Percentiles rank a stretch among this genome's conserved stretches.
Conservation (phyloP, 140 eudicot genomes). For the Erigeron philadelphicus region DNA sequence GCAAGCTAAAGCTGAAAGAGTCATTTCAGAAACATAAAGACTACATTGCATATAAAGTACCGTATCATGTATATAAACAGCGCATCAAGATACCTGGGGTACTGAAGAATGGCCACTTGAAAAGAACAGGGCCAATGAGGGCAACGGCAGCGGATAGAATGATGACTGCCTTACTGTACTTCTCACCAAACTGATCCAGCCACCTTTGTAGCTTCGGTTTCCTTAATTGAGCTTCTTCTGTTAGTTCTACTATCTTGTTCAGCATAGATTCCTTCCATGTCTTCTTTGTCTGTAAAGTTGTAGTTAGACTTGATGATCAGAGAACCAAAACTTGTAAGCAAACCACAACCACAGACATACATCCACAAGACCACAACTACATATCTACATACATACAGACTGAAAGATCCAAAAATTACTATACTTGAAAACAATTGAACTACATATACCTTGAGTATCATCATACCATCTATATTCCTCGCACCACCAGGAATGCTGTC, state of each 20-base stretch:
- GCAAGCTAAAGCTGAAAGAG: neutral
- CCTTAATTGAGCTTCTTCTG: constrained; percentile 89
- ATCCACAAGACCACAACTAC: neutral
- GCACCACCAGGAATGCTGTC: constrained; percentile 97
- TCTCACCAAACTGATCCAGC: constrained; percentile 96
- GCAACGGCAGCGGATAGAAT: constrained; percentile 71
- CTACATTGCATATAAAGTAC: neutral
- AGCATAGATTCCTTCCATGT: constrained; percentile 95
- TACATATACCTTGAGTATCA: constrained; percentile 69
- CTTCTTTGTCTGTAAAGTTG: constrained; percentile 64
- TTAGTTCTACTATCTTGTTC: constrained; percentile 77
- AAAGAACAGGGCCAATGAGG: constrained; percentile 70
- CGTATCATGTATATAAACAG: neutral
- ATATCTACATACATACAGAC: constrained; percentile 1
- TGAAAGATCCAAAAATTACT: neutral
- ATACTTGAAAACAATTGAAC: constrained; percentile 7
- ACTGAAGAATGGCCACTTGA: constrained; percentile 84
- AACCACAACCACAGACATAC: neutral
- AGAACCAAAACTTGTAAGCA: neutral
- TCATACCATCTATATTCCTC: constrained; percentile 92
- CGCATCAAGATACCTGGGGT: constrained; percentile 59
- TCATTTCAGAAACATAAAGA: neutral
- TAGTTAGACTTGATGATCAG: constrained; percentile 4
- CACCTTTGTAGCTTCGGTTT: constrained; percentile 93
- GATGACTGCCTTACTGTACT: constrained; percentile 77